Percentiles rank a stretch among this genome's conserved stretches.
Evolutionary conservation across 306 rosid genomes (phyloP).

Genomic region (Cicer arietinum): DNA sequence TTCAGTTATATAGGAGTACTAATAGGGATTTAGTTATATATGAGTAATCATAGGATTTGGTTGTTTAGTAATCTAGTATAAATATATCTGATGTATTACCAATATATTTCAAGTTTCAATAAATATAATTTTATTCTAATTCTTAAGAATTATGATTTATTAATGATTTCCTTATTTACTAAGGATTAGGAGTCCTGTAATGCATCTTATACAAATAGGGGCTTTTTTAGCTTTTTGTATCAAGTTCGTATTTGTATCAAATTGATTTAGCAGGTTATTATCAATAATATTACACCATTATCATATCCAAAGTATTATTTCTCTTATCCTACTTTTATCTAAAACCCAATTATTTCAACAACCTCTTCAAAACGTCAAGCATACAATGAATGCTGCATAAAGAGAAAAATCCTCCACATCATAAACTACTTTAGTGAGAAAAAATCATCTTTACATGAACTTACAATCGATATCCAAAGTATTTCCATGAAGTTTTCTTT

Average conservation of each 20-base stretch:
- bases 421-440: constrained; percentile 10
- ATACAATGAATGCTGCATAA: constrained; percentile 2
- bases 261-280: neutral
- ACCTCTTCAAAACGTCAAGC: constrained; percentile 14
- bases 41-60: no score
- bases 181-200: constrained; percentile 6
- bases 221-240: neutral
- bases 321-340: neutral
- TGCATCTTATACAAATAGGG: neutral
- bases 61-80: no score
- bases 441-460: constrained; percentile 41
- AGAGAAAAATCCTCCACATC: constrained; percentile 1
- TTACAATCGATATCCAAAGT: constrained; percentile 84
- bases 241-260: neutral
- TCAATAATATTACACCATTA: neutral
- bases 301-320: neutral
- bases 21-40: no score
- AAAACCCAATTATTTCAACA: neutral
- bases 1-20: no score
- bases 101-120: no score
- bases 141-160: neutral
- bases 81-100: no score
- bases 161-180: neutral
- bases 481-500: constrained; percentile 91
- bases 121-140: no score